phyloP scores from a whole-genome alignment of 2,329 filamentous ascomycete species.

The Polychaeton citri region DNA sequence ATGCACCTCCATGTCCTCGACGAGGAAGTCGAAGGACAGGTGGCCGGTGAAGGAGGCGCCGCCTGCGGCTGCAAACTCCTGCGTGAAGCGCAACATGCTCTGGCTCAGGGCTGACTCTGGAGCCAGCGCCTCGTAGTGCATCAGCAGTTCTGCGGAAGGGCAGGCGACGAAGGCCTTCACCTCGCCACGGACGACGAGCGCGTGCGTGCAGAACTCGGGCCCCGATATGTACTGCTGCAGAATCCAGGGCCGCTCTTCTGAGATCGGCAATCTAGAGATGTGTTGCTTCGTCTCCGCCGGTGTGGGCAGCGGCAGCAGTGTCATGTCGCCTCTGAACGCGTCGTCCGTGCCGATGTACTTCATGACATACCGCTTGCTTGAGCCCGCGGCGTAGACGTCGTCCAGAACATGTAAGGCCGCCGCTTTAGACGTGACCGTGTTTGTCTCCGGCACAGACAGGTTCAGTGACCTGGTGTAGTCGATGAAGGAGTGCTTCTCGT shows the following conservation, averaged over 20 bases:
- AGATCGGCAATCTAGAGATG: conserved; percentile 42
- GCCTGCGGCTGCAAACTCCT: conserved; percentile 39
- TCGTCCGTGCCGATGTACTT: conserved; percentile 54
- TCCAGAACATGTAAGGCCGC: conserved; percentile 42
- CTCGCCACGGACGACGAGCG: conserved; percentile 50
- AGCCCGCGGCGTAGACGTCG: conserved; percentile 8
- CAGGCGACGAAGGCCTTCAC: conserved; percentile 57
- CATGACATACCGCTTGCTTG: conserved; percentile 45
- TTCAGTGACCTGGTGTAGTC: conserved; percentile 41
- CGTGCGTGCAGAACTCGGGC: conserved; percentile 58
- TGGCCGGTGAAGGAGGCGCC: conserved; percentile 51
- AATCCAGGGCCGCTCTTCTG: conserved; percentile 45
- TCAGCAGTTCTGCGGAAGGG: conserved; percentile 46
- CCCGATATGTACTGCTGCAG: conserved; percentile 56
- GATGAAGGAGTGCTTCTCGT: conserved; percentile 55
- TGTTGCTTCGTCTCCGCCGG: conserved; percentile 41
- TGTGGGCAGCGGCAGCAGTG: conserved; percentile 46
- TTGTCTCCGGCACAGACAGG: conserved; percentile 33
- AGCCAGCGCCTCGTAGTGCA: conserved; percentile 52
- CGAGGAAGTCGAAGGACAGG: conserved; percentile 58
- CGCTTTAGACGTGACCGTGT: conserved; percentile 38
- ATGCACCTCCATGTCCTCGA: conserved; percentile 34
- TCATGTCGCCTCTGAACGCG: conserved; percentile 46
- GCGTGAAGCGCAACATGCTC: conserved; percentile 54
- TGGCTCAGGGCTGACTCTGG: conserved; percentile 39